Base-by-base conservation (phyloP, 2,329 filamentous ascomycete species). In the Berkeleyomyces rouxiae region DNA sequence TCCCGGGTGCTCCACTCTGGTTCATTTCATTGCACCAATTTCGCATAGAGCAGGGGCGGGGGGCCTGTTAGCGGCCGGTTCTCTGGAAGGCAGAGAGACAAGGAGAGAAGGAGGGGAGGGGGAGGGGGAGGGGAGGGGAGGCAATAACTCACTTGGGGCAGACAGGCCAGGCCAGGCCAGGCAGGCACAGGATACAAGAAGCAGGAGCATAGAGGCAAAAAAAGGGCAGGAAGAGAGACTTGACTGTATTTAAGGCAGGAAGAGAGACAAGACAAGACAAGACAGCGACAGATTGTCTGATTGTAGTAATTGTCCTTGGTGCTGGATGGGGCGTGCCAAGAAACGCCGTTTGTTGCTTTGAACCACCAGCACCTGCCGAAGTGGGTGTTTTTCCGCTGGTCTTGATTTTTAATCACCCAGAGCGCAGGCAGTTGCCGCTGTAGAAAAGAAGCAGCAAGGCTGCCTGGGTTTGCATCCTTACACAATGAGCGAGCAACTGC, bases 11-110 rank as follows among this genome's bases (percentile, higher is more conserved):
- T 3, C 51, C 51, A 55, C 51, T 55, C 16, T 55, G 33, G 33
- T n/a, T 55, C 33, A 55, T 55, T 55, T 53, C 49, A 33, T 37
- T 53, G 49, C 49, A 53, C 36, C 49, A 53, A 53, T 53, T 53
- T 55, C 51, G 51, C 51, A 55, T 55, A 55, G n/a, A 55, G 16
- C 33, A 55, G 36, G 51, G 51, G 51, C 10, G 51, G 23, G 23
- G 23, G 51, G 51, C 51, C 51, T 55, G 51, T 55, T 55, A 31
- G 51, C 51, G 51, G 51, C 51, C 36, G 49, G 51, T 37, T 13
- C 51, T 53, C 49, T 39, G 23, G 36, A 55, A 55, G 49, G 33
- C 49, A 55, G 49, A 55, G 49, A 55, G 31, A 55, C 36, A 37
- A 33, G 37, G 49, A 55, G 51, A 55, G 31, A 55, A 55, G 31